A percentile compares a stretch with the other conserved stretches of the same genome.
Conservation (phyloP, 2,329 filamentous ascomycete genomes). For the Claviceps pusilla region DNA sequence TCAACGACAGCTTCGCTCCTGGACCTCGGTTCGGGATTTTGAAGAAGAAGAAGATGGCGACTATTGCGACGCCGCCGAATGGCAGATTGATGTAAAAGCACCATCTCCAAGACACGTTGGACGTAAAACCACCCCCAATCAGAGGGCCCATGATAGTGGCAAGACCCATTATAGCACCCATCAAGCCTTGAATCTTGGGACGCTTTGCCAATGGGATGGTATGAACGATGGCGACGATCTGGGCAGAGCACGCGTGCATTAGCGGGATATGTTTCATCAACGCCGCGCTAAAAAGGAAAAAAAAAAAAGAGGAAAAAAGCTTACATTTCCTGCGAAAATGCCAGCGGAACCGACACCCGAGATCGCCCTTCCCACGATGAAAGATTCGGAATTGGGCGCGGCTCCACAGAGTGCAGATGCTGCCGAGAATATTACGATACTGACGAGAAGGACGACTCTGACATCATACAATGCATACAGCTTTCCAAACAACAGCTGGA, state of each 20-base stretch:
- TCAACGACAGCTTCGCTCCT: background rate
- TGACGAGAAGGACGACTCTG: slow-evolving; percentile 13
- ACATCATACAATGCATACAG: background rate
- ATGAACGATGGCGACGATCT: background rate
- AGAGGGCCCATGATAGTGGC: slow-evolving; percentile 23
- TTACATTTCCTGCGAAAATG: slow-evolving; percentile 12
- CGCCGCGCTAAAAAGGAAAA: background rate
- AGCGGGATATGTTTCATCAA: no score
- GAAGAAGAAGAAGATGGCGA: slow-evolving; percentile 27
- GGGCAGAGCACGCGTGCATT: background rate
- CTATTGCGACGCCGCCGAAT: slow-evolving; percentile 19
- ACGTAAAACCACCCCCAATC: slow-evolving; percentile 23
- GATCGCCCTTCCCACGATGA: slow-evolving; percentile 36
- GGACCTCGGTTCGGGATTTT: background rate
- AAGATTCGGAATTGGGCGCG: slow-evolving; percentile 28
- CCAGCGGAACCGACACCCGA: slow-evolving; percentile 30
- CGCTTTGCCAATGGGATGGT: background rate
- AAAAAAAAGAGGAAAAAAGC: background rate
- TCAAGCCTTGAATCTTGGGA: slow-evolving; percentile 13
- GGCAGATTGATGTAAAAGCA: slow-evolving; percentile 27
- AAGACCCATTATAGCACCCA: slow-evolving; percentile 22
- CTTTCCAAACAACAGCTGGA: slow-evolving; percentile 3
- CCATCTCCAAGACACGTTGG: slow-evolving; percentile 24
- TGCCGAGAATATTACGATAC: slow-evolving; percentile 38
- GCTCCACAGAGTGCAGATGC: slow-evolving; percentile 37